Evolutionary conservation across 208 protist species (phyloP).

Genomic region (Leishmania martiniquensis): DNA sequence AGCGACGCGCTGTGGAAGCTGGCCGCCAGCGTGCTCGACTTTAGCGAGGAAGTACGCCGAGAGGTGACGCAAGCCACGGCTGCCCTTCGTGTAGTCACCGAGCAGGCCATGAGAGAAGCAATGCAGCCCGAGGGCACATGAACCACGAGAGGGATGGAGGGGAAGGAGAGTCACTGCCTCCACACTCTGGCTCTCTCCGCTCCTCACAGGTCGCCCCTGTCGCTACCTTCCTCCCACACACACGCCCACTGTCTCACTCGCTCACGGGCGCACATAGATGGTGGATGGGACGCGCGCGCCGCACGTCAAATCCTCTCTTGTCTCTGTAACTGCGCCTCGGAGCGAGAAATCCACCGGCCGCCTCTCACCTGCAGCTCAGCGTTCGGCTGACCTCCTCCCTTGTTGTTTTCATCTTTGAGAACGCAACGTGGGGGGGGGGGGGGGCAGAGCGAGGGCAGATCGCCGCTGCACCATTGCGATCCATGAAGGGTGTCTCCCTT

Average conservation of each 20-base stretch:
- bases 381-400: background rate
- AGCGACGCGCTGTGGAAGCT: slow-evolving; percentile 49
- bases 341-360: background rate
- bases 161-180: background rate
- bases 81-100: slow-evolving; percentile 38
- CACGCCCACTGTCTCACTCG: background rate
- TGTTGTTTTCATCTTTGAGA: background rate
- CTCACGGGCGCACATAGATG: background rate
- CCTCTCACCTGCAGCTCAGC: background rate
- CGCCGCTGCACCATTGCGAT: background rate
- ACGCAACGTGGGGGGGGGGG: background rate
- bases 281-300: background rate
- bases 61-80: slow-evolving; percentile 52
- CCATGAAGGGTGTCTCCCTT: background rate
- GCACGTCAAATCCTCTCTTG: background rate
- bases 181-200: background rate
- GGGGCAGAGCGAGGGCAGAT: background rate
- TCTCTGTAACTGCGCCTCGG: background rate
- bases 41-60: slow-evolving; percentile 61
- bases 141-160: too few relatives aligned
- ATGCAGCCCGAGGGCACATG: background rate
- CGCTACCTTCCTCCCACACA: too few relatives aligned
- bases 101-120: slow-evolving; percentile 36
- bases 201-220: background rate
- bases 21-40: slow-evolving; percentile 76